Conservation (phyloP, 306 rosid species). For the Quercus variabilis region DNA sequence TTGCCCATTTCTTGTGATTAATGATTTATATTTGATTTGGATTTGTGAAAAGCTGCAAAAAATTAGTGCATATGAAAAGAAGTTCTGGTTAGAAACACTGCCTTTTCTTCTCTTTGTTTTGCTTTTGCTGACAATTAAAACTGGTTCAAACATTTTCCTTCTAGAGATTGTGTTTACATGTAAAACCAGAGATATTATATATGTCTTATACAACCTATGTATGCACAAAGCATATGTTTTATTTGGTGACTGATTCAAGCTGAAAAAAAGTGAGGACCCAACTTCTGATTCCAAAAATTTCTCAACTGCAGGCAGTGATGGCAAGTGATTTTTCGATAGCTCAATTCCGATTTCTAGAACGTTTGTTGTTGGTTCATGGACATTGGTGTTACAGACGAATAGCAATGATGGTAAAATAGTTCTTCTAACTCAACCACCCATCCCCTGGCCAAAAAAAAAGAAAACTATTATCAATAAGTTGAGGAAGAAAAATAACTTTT, state of each 20-base stretch:
- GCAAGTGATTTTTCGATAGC: constrained; percentile 87
- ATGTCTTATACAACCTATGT: not conserved
- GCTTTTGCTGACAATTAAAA: not conserved
- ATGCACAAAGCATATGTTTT: not conserved
- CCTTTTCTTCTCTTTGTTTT: not conserved
- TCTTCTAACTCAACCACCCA: not conserved
- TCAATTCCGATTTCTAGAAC: constrained; percentile 80
- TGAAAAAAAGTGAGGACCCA: not conserved
- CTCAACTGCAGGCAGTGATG: constrained; percentile 75
- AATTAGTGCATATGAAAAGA: not conserved
- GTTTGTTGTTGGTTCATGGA: constrained; percentile 83
- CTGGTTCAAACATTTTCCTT: not conserved
- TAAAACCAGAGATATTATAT: not conserved
- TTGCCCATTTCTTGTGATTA: not conserved
- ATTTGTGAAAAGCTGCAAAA: not conserved
- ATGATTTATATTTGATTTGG: not conserved
- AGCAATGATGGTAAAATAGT: constrained; percentile 79
- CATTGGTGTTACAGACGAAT: constrained; percentile 93
- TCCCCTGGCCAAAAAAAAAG: not conserved
- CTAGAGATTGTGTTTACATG: not conserved
- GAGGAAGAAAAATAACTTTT: not conserved
- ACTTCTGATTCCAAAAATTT: constrained; percentile 21
- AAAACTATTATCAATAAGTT: not conserved
- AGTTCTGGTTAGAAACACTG: not conserved
- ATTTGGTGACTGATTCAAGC: not conserved